These are phyloP conservation scores for Mycoemilia scoparia DNA, from an alignment of 192 early-diverging fungal species.

Conservation along the genomic window DNA sequence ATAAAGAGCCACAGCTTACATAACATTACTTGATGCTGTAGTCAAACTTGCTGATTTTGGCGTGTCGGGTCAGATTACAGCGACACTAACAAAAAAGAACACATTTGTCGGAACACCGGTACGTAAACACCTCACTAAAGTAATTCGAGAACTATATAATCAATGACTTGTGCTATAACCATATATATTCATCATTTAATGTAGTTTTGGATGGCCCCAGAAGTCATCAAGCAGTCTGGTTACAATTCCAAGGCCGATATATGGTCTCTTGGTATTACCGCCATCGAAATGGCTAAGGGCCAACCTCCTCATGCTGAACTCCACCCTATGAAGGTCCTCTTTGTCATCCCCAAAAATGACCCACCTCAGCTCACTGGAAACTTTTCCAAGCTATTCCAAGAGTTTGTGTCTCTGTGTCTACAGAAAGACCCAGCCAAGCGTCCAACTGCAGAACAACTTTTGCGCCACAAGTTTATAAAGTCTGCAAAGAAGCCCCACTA, in stretches of 20 bases:
- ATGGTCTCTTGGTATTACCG: conserved; percentile 94
- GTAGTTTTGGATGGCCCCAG: conserved; percentile 89
- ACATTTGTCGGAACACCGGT: conserved; percentile 99
- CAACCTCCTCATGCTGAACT: conserved; percentile 83
- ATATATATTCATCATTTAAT: conserved; percentile 6
- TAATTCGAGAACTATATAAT: conserved; percentile 14
- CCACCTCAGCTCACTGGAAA: conserved; percentile 63
- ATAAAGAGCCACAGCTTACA: not conserved
- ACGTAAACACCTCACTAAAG: no score
- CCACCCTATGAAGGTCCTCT: conserved; percentile 89
- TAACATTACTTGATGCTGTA: no score
- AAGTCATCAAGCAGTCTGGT: conserved; percentile 84
- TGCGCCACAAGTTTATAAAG: conserved; percentile 74
- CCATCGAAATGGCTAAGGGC: conserved; percentile 87
- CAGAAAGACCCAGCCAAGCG: conserved; percentile 73
- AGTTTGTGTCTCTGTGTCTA: conserved; percentile 73
- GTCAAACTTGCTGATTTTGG: conserved; percentile 98
- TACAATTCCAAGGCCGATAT: conserved; percentile 96
- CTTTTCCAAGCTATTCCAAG: conserved; percentile 69
- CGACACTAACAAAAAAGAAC: conserved; percentile 82
- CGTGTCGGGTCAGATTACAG: conserved; percentile 85
- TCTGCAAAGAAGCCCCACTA: conserved; percentile 68
- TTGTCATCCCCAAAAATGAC: conserved; percentile 79
- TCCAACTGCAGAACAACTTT: conserved; percentile 71
- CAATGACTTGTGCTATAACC: not conserved